Conservation (phyloP, 2,329 filamentous ascomycete species). For the Acephala macrosclerotiorum region DNA sequence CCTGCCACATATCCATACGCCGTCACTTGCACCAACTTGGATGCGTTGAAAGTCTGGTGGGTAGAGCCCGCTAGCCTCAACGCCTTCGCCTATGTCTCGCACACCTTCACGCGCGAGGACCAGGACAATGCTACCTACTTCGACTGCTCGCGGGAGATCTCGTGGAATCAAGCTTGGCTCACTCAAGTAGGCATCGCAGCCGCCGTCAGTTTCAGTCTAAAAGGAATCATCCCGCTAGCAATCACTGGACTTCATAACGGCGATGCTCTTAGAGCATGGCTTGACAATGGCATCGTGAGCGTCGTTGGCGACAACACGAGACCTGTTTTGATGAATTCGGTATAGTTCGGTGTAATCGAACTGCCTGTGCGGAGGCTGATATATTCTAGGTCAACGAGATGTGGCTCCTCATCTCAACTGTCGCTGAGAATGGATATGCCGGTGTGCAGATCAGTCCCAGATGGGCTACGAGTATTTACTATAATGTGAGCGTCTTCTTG, state of each 20-base stretch:
- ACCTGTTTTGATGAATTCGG: slow-evolving; percentile 57
- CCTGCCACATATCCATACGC: slow-evolving; percentile 38
- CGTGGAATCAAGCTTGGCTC: slow-evolving; percentile 67
- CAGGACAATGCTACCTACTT: slow-evolving; percentile 66
- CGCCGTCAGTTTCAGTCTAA: slow-evolving; percentile 55
- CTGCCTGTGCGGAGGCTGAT: not conserved
- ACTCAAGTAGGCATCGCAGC: slow-evolving; percentile 57
- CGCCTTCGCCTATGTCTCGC: slow-evolving; percentile 64
- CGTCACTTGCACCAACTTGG: slow-evolving; percentile 53
- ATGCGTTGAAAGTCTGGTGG: slow-evolving; percentile 62
- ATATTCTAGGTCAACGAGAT: slow-evolving; percentile 45
- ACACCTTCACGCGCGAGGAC: slow-evolving; percentile 67
- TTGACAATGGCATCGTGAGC: slow-evolving; percentile 63
- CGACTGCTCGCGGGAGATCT: slow-evolving; percentile 63
- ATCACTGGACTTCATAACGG: slow-evolving; percentile 71
- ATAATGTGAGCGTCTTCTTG: slow-evolving; percentile 53
- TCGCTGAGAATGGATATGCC: slow-evolving; percentile 58
- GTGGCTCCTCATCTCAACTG: slow-evolving; percentile 62
- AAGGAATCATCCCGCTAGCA: slow-evolving; percentile 66
- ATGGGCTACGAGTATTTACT: slow-evolving; percentile 69
- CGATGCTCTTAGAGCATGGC: slow-evolving; percentile 66
- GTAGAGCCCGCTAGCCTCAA: slow-evolving; percentile 56
- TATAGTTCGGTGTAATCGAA: slow-evolving; percentile 45
- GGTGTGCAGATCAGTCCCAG: slow-evolving; percentile 65
- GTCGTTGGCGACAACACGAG: slow-evolving; percentile 72